Conservation (phyloP, 805 yeast species). For the Metschnikowia similis region DNA sequence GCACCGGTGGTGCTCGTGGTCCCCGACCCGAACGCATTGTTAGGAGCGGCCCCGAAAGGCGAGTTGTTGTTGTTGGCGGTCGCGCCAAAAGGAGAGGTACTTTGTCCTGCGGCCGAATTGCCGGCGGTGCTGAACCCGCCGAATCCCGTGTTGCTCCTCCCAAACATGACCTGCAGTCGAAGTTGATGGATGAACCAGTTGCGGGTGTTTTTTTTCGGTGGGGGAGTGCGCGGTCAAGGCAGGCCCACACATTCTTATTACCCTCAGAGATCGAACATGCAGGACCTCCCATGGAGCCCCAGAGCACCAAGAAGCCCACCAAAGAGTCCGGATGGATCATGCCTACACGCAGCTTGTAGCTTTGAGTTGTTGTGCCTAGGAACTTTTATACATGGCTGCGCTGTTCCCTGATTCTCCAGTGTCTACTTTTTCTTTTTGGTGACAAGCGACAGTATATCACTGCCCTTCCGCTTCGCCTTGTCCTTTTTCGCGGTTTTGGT, state of each 20-base stretch:
- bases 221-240: background rate
- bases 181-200: background rate
- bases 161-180: slow-evolving; percentile 37
- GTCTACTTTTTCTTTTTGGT: slow-evolving; percentile 15
- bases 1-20: slow-evolving; percentile 18
- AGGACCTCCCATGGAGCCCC: too few relatives aligned
- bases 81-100: slow-evolving; percentile 14
- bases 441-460: slow-evolving; percentile 19
- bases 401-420: too few relatives aligned
- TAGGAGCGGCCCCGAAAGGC: slow-evolving; percentile 17
- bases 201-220: slow-evolving; percentile 1
- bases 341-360: too few relatives aligned
- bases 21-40: slow-evolving; percentile 18
- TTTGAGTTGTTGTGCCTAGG: too few relatives aligned
- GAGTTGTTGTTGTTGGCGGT: slow-evolving; percentile 9
- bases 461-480: slow-evolving; percentile 16
- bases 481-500: slow-evolving; percentile 41
- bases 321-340: too few relatives aligned
- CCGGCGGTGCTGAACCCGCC: slow-evolving; percentile 43
- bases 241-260: background rate
- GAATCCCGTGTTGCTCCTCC: slow-evolving; percentile 47
- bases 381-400: too few relatives aligned
- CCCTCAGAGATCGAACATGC: too few relatives aligned
- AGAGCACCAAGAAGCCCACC: too few relatives aligned
- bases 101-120: slow-evolving; percentile 2